A percentile compares a stretch with the other conserved stretches of the same genome.
phyloP scores from a whole-genome alignment of 2,329 filamentous ascomycete species.

The Ophiosphaerella herpotricha region DNA sequence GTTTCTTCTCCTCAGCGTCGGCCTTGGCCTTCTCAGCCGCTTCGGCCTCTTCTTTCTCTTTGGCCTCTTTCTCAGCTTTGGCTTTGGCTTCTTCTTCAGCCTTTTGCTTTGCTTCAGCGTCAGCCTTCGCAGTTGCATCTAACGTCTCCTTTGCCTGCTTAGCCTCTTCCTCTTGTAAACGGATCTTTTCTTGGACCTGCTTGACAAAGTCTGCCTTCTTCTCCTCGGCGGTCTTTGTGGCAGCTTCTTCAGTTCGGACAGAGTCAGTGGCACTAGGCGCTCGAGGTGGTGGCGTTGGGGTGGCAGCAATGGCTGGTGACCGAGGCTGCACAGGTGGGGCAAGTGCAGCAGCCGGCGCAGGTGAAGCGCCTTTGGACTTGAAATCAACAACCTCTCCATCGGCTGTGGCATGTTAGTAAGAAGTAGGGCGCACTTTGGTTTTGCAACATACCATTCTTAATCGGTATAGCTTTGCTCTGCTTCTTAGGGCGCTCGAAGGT shows the following conservation, averaged over 20 bases:
- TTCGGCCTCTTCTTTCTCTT: constrained; percentile 38
- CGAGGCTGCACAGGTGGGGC: constrained; percentile 58
- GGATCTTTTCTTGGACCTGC: constrained; percentile 64
- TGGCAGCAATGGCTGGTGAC: constrained; percentile 71
- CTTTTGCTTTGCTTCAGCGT: constrained; percentile 58
- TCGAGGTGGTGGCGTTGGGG: constrained; percentile 70
- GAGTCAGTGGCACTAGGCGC: constrained; percentile 65
- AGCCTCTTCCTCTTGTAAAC: constrained; percentile 62
- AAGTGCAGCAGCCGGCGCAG: constrained; percentile 44
- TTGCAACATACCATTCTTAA: constrained; percentile 65
- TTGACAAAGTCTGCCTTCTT: constrained; percentile 67
- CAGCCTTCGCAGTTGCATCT: constrained; percentile 47
- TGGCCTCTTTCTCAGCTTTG: constrained; percentile 44
- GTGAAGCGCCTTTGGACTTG: constrained; percentile 50
- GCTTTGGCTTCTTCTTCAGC: constrained; percentile 49
- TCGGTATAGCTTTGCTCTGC: constrained; percentile 77
- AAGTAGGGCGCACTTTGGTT: too few species aligned
- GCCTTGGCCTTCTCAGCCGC: constrained; percentile 50
- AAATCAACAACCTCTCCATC: constrained; percentile 76
- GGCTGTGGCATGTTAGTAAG: constrained; percentile 67
- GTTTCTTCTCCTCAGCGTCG: constrained; percentile 42
- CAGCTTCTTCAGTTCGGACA: constrained; percentile 69
- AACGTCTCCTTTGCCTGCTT: constrained; percentile 55
- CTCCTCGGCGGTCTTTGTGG: constrained; percentile 74
- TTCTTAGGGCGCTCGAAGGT: constrained; percentile 66